These are phyloP conservation scores for Forsythia suspensa DNA, from an alignment of 257 asterid species.

Conservation along the genomic window DNA sequence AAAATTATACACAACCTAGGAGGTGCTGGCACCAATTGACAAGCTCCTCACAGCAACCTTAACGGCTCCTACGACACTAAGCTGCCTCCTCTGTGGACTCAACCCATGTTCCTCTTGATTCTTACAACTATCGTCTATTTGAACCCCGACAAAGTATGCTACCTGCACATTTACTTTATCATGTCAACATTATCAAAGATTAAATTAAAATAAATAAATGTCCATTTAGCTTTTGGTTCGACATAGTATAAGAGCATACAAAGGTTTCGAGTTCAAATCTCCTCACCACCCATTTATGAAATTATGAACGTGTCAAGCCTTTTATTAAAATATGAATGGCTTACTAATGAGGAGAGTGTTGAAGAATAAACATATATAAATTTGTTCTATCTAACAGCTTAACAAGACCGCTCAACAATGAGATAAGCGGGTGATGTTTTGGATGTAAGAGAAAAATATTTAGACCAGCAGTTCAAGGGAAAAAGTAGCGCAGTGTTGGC, in stretches of 20 bases:
- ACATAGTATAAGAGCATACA: not conserved
- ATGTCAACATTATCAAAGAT: not conserved
- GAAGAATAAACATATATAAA: not conserved
- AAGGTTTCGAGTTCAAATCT: not conserved
- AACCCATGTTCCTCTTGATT: constrained; percentile 37
- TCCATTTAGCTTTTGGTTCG: not conserved
- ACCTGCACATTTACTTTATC: constrained; percentile 50
- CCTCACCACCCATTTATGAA: not conserved
- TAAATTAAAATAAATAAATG: not conserved
- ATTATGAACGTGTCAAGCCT: not conserved
- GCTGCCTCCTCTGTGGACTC: constrained; percentile 43
- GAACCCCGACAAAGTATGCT: constrained; percentile 63
- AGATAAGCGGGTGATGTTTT: not conserved
- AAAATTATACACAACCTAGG: constrained; percentile 29
- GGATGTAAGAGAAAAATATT: not conserved
- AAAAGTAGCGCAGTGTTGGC: not conserved
- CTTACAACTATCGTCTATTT: constrained; percentile 41
- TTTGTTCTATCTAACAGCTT: too few species aligned
- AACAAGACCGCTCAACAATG: not conserved
- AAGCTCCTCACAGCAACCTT: constrained; percentile 85
- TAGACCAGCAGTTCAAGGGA: not conserved
- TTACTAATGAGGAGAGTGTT: not conserved
- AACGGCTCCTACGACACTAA: constrained; percentile 76
- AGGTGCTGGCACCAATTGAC: constrained; percentile 60
- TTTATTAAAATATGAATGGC: not conserved